A percentile compares a stretch with the other conserved stretches of the same genome.
phyloP scores from a whole-genome alignment of 2,329 filamentous ascomycete species.

The Cladosporium sphaerospermum region DNA sequence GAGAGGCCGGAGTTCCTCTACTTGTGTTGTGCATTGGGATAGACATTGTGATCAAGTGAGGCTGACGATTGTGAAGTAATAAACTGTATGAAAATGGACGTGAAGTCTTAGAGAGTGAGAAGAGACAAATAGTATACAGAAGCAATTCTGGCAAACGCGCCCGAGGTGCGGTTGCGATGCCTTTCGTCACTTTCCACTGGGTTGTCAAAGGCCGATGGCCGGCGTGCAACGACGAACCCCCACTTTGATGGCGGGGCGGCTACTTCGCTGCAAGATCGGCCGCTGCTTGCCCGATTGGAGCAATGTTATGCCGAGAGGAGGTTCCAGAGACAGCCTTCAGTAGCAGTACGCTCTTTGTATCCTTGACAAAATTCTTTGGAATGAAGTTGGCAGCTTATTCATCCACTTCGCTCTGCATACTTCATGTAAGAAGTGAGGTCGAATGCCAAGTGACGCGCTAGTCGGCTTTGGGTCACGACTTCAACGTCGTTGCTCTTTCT shows the following conservation, averaged over 20 bases:
- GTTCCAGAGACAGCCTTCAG: not conserved
- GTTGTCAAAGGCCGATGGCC: conserved; percentile 4
- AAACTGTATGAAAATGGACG: no score
- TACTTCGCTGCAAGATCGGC: not conserved
- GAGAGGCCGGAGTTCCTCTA: conserved; percentile 17
- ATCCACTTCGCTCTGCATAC: not conserved
- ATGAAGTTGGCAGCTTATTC: not conserved
- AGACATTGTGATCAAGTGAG: not conserved
- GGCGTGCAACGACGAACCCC: not conserved
- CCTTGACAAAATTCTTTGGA: not conserved
- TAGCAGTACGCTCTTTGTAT: not conserved
- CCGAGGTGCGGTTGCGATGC: not conserved
- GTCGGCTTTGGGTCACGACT: not conserved
- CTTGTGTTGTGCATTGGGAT: not conserved
- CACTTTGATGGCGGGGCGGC: not conserved
- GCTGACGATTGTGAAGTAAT: not conserved
- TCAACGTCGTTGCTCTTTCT: no score
- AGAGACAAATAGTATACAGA: no score
- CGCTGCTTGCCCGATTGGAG: not conserved
- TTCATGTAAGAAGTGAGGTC: not conserved
- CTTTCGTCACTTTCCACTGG: not conserved
- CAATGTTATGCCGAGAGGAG: not conserved
- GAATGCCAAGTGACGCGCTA: not conserved
- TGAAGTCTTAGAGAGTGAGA: no score
- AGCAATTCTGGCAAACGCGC: not conserved